Conservation (phyloP, 75 land plant species). For the Cunninghamia lanceolata region DNA sequence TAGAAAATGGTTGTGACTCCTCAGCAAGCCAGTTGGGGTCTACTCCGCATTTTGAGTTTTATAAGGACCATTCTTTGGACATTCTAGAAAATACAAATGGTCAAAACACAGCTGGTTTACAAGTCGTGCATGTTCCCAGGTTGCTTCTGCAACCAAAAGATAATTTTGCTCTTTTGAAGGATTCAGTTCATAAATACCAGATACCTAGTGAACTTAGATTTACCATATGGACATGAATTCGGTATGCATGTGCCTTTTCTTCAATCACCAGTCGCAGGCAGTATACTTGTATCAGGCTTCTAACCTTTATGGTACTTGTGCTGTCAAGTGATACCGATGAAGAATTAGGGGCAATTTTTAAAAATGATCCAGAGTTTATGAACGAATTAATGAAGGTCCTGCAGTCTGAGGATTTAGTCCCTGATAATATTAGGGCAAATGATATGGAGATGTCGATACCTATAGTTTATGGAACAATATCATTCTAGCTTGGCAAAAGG, state of each 20-base stretch:
- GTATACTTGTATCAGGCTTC: too few relatives aligned
- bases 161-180: conserved; percentile 68
- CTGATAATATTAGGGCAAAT: conserved; percentile 64
- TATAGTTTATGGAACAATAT: conserved; percentile 76
- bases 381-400: conserved; percentile 90
- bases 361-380: conserved; percentile 96
- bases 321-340: conserved; percentile 96
- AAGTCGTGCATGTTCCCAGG: conserved; percentile 74
- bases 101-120: conserved; percentile 29
- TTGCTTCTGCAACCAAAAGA: conserved; percentile 62
- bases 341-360: conserved; percentile 85
- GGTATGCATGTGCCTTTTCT: conserved; percentile 82
- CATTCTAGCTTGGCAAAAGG: conserved; percentile 92
- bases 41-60: too few relatives aligned
- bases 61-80: conserved; percentile 16
- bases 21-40: too few relatives aligned
- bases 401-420: conserved; percentile 67
- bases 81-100: conserved; percentile 14
- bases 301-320: conserved; percentile 85
- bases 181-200: conserved; percentile 64
- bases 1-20: too few relatives aligned
- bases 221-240: conserved; percentile 79
- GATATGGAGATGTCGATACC: conserved; percentile 63
- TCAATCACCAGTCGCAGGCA: conserved; percentile 55
- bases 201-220: conserved; percentile 81